phyloP scores from a whole-genome alignment of 768 basidiomycete genomes.

The Lactarius vividus region DNA sequence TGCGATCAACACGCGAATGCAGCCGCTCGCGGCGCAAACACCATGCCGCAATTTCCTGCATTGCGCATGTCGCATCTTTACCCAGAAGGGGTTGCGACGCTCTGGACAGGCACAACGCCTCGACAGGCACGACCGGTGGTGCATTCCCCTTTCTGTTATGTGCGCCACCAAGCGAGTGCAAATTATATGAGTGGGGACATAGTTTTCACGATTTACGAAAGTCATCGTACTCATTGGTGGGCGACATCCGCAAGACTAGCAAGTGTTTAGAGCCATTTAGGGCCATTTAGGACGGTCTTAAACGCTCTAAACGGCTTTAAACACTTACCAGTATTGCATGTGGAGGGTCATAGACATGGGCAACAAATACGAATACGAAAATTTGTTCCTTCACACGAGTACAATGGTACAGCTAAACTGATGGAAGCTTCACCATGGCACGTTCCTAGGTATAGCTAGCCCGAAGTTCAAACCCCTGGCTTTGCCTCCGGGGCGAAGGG shows the following conservation, averaged over 20 bases:
- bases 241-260: too few species aligned
- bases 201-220: constrained; percentile 88
- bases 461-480: not conserved
- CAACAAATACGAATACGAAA: not conserved
- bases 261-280: too few species aligned
- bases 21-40: constrained; percentile 74
- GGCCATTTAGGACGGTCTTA: too few species aligned
- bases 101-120: constrained; percentile 97
- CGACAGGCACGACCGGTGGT: constrained; percentile 85
- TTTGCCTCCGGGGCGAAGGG: constrained; percentile 13
- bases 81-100: constrained; percentile 81
- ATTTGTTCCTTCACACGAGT: not conserved
- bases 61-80: constrained; percentile 91
- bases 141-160: constrained; percentile 34
- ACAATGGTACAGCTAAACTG: too few species aligned
- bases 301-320: too few species aligned
- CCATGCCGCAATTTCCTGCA: constrained; percentile 95
- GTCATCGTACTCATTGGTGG: constrained; percentile 54
- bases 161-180: not conserved
- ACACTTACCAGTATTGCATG: too few species aligned
- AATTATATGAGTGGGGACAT: constrained; percentile 81
- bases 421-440: not conserved
- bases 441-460: not conserved
- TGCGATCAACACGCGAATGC: constrained; percentile 98
- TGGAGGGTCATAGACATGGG: constrained; percentile 24